Evolutionary conservation across 306 rosid species (phyloP), one percentile per base, ranked within the genome.

Genomic region (Oemleria cerasiformis): DNA sequence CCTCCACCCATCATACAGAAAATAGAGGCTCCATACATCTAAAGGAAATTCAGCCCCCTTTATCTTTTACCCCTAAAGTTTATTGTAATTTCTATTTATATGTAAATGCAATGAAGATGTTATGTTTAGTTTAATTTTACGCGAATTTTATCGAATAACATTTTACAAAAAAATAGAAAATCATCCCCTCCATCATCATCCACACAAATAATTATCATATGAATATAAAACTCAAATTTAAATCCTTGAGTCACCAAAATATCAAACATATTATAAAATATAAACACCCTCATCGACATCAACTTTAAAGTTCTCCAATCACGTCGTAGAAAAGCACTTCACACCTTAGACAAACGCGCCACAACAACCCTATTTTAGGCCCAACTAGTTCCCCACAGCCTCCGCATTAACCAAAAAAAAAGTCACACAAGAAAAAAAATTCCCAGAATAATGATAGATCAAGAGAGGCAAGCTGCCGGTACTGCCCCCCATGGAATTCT

Each of bases 401-500:
- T n/a, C n/a, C n/a, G n/a, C n/a, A n/a, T n/a, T n/a, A 56, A 56
- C 38, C 38, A 56, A 56, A 50, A 56, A 5, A 56, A 5, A 6
- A 58, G 20, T 58, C 63, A 30, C 15, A 14, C 19, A 14, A 25
- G 6, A 23, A 57, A 58, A 25, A 25, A 25, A 36, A 57, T 12
- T 1, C n/a, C 23, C n/a, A 65, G 23, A 57, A 69, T n/a, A n/a
- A 63, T 67, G 67, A 63, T 62, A 13, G 20, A 54, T 49, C 81
- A 73, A 17, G 73, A 67, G 23, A 69, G 73, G 19, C 71, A 40
- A 23, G 78, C 78, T n/a, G n/a, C n/a, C 73, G 19, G 81, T 63
- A 80, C 87, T 23, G 86, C 99, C 20, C 99, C 99, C 0, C 91
- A 94, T 38, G 97, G 88, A 7, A 70, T 91, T 8, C 80, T 94